Percentiles rank a stretch among this genome's conserved stretches.
Evolutionary conservation across 2,329 filamentous ascomycete species (phyloP).

Genomic region (Pseudogymnoascus sp.): DNA sequence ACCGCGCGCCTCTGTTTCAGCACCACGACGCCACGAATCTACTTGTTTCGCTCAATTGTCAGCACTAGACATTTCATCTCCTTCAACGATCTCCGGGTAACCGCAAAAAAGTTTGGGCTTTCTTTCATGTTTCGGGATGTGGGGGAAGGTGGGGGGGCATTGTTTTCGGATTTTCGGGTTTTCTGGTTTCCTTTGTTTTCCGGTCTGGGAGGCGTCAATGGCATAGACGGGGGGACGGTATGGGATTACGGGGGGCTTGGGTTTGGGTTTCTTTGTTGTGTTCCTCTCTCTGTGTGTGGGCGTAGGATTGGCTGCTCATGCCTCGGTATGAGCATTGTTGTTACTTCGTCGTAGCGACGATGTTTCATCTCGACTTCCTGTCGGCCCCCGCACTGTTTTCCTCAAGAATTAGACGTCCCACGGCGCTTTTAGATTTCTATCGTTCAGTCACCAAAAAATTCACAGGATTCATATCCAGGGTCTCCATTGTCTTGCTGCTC

Average conservation of each 20-base stretch:
- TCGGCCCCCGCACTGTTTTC: background rate
- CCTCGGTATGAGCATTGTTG: background rate
- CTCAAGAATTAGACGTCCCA: constrained; percentile 5
- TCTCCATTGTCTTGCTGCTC: background rate
- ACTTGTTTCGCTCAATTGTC: constrained; percentile 1
- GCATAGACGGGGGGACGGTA: background rate
- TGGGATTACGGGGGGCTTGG: background rate
- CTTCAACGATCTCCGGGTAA: background rate
- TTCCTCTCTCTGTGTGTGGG: background rate
- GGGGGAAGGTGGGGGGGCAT: background rate
- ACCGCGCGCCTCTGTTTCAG: background rate
- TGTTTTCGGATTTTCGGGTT: background rate
- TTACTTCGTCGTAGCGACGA: background rate
- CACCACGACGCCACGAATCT: constrained; percentile 4
- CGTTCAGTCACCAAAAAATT: background rate
- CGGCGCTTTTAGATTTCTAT: background rate
- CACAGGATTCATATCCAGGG: background rate
- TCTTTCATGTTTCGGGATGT: background rate
- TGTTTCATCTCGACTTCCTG: background rate
- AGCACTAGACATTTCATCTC: background rate
- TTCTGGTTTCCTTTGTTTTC: background rate
- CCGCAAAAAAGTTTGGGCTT: background rate
- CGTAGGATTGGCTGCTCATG: background rate
- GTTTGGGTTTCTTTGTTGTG: background rate
- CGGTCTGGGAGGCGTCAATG: background rate